Evolutionary conservation across 768 basidiomycete genomes (phyloP).

Genomic region (Podaxis carcinomalis): DNA sequence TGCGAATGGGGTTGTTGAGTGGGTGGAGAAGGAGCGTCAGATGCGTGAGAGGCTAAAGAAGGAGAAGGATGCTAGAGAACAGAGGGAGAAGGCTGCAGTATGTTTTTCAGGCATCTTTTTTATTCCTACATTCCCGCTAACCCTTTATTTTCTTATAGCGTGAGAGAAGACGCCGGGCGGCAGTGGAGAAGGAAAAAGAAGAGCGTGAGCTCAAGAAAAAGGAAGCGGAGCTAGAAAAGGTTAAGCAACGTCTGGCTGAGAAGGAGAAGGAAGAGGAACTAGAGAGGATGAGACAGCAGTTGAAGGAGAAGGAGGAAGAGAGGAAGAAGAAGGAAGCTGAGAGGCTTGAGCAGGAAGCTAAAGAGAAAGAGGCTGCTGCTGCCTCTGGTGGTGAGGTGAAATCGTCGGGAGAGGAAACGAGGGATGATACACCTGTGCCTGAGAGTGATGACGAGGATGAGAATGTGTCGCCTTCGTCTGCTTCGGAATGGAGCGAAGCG

Average conservation of each 20-base stretch:
- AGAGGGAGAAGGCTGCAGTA: slow-evolving; percentile 65
- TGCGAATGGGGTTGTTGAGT: slow-evolving; percentile 58
- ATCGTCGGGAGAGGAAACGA: slow-evolving; percentile 17
- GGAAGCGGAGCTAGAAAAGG: slow-evolving; percentile 51
- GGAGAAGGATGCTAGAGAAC: slow-evolving; percentile 70
- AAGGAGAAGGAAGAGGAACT: slow-evolving; percentile 48
- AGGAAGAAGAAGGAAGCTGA: slow-evolving; percentile 25
- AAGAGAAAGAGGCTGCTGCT: slow-evolving; percentile 17
- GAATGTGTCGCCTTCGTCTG: slow-evolving; percentile 6
- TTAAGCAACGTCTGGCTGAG: slow-evolving; percentile 46
- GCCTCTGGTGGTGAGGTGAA: slow-evolving; percentile 13
- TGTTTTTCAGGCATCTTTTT: slow-evolving; percentile 21
- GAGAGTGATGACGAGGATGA: slow-evolving; percentile 35
- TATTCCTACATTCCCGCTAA: neutral
- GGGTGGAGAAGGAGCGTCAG: slow-evolving; percentile 74
- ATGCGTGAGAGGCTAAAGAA: slow-evolving; percentile 68
- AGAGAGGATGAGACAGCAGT: slow-evolving; percentile 35
- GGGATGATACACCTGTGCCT: slow-evolving; percentile 28
- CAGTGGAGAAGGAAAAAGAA: slow-evolving; percentile 51
- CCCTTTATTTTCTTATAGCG: slow-evolving; percentile 23
- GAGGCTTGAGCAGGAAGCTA: slow-evolving; percentile 21
- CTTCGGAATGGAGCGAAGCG: slow-evolving; percentile 12
- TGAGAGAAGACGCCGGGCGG: slow-evolving; percentile 50
- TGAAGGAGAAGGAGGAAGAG: slow-evolving; percentile 41
- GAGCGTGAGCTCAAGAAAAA: slow-evolving; percentile 65